Conservation (phyloP, 1,284 basidiomycete species). For the Schizophyllum commune region DNA sequence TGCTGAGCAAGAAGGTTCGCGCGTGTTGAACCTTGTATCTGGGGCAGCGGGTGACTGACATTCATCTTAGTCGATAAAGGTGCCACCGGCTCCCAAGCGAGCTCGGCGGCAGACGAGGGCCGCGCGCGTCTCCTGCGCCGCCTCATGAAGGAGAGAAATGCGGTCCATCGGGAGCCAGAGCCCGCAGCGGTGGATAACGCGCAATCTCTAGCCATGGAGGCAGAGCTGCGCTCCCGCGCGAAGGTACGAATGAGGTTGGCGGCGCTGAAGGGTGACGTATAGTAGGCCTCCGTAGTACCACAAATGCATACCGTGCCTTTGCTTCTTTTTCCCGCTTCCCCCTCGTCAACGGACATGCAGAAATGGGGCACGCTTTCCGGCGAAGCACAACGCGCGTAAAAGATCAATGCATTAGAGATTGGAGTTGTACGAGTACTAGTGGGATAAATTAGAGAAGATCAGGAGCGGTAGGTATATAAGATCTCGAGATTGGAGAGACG, state of each 20-base stretch:
- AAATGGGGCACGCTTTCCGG: not conserved
- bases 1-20: not conserved
- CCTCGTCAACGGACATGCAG: not conserved
- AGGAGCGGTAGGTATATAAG: not conserved
- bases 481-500: not conserved
- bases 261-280: slow-evolving; percentile 29
- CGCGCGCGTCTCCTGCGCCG: not conserved
- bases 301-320: not conserved
- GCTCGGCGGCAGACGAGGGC: not conserved
- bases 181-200: not conserved
- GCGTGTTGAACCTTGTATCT: not conserved
- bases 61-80: not conserved
- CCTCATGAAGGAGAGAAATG: not conserved
- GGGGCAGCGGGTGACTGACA: not conserved
- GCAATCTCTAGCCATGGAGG: slow-evolving; percentile 24
- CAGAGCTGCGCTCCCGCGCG: slow-evolving; percentile 38
- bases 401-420: not conserved
- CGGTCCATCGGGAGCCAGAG: not conserved
- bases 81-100: not conserved
- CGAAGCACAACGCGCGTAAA: not conserved
- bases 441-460: not conserved
- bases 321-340: not conserved
- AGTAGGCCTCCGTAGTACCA: not conserved
- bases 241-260: slow-evolving; percentile 42
- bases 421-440: not conserved